These are phyloP conservation scores for Allantophomopsis lycopodina DNA, from an alignment of 2,329 filamentous ascomycete species.

Conservation along the genomic window DNA sequence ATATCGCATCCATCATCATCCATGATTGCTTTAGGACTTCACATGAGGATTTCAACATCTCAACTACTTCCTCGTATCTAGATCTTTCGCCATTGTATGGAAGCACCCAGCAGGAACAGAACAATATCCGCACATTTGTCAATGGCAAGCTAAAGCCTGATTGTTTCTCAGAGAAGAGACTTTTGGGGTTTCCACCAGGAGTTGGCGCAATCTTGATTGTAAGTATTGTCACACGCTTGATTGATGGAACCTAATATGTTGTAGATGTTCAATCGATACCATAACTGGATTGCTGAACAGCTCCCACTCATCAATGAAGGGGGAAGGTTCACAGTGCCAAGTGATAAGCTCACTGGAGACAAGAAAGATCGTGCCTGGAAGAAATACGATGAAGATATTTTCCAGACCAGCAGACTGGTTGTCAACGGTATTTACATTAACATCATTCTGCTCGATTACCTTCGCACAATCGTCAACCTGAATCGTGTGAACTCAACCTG, in stretches of 20 bases:
- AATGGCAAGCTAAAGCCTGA: slow-evolving; percentile 61
- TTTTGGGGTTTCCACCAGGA: slow-evolving; percentile 56
- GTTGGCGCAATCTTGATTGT: slow-evolving; percentile 51
- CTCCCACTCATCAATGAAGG: slow-evolving; percentile 72
- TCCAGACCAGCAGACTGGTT: slow-evolving; percentile 61
- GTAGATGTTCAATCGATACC: slow-evolving; percentile 64
- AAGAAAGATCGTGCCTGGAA: slow-evolving; percentile 38
- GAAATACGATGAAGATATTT: slow-evolving; percentile 63
- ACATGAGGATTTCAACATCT: slow-evolving; percentile 21
- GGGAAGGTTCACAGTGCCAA: slow-evolving; percentile 58
- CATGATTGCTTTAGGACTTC: slow-evolving; percentile 15
- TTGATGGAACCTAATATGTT: not conserved
- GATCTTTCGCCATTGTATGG: slow-evolving; percentile 3
- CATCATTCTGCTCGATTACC: slow-evolving; percentile 64
- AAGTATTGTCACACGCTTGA: not conserved
- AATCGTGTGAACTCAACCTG: slow-evolving; percentile 34
- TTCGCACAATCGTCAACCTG: slow-evolving; percentile 44
- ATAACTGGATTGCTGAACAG: slow-evolving; percentile 72
- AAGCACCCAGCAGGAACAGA: slow-evolving; percentile 24
- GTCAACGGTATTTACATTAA: slow-evolving; percentile 65
- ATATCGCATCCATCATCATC: slow-evolving; percentile 53
- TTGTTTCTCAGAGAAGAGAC: slow-evolving; percentile 51
- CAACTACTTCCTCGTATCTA: slow-evolving; percentile 3
- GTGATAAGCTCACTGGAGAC: slow-evolving; percentile 31
- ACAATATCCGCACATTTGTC: slow-evolving; percentile 42